Conservation (phyloP, 495 filamentous ascomycete species). For the Xylaria venustula region DNA sequence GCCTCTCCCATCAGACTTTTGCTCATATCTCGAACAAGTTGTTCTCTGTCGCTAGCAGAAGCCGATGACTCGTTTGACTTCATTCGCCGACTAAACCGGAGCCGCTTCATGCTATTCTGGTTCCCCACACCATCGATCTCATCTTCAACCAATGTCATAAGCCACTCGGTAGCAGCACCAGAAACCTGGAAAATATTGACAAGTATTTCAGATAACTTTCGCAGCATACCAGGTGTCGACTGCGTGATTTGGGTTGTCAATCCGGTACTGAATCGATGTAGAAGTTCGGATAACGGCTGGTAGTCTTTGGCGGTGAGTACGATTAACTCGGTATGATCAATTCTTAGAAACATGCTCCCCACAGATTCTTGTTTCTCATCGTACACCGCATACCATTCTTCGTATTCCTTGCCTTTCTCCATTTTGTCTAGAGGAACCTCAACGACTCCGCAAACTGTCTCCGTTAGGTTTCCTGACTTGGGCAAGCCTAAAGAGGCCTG, state of each 20-base stretch:
- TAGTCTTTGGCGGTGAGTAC: conserved; percentile 88
- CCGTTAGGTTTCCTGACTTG: conserved; percentile 35
- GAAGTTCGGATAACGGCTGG: conserved; percentile 73
- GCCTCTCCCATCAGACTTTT: conserved; percentile 73
- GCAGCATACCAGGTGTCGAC: conserved; percentile 72
- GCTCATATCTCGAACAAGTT: conserved; percentile 59
- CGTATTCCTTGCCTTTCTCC: conserved; percentile 72
- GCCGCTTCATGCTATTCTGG: conserved; percentile 65
- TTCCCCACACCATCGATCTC: conserved; percentile 93
- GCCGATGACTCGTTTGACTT: conserved; percentile 78
- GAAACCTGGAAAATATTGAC: conserved; percentile 96
- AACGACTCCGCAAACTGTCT: conserved; percentile 64
- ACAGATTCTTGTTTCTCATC: conserved; percentile 69
- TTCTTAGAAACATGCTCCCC: conserved; percentile 84
- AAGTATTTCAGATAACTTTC: conserved; percentile 78
- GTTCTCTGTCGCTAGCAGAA: conserved; percentile 51
- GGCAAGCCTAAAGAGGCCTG: conserved; percentile 43
- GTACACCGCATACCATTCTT: conserved; percentile 86
- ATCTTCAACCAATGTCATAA: conserved; percentile 89
- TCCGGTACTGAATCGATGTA: conserved; percentile 80
- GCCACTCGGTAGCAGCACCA: conserved; percentile 84
- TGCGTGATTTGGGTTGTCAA: conserved; percentile 83
- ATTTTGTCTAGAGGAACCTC: conserved; percentile 84
- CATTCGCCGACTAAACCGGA: conserved; percentile 73
- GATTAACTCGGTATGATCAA: conserved; percentile 80